Conservation (phyloP, 768 basidiomycete genomes). For the Auricularia heimuer region DNA sequence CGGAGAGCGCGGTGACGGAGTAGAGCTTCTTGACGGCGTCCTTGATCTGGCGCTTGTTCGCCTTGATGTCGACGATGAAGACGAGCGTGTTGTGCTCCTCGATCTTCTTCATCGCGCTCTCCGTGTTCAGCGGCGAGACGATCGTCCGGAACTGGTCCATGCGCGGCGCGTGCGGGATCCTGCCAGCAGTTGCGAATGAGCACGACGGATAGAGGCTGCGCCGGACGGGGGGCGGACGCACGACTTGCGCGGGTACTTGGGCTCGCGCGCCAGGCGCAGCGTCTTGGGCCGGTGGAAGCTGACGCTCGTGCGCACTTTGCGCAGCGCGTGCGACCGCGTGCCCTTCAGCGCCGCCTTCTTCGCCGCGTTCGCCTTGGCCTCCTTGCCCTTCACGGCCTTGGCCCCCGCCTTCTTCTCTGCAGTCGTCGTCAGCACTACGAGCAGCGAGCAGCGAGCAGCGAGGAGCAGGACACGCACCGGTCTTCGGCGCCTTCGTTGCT, state of each 20-base stretch:
- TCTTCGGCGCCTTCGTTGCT: slow-evolving; percentile 49
- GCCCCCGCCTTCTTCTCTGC: neutral
- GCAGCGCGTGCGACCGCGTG: slow-evolving; percentile 57
- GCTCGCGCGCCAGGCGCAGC: slow-evolving; percentile 68
- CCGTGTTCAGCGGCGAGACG: slow-evolving; percentile 88
- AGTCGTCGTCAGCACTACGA: neutral
- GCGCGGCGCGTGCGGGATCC: slow-evolving; percentile 77
- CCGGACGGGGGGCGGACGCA: neutral
- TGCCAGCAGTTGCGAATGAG: slow-evolving; percentile 35
- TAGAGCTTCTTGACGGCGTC: slow-evolving; percentile 99
- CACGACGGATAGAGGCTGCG: slow-evolving; percentile 58
- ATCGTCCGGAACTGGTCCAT: slow-evolving; percentile 98
- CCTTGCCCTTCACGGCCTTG: slow-evolving; percentile 3
- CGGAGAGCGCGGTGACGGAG: slow-evolving; percentile 89
- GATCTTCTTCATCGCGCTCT: slow-evolving; percentile 99
- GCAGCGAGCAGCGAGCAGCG: too few species aligned
- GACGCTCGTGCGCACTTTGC: slow-evolving; percentile 78
- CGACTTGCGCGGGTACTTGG: slow-evolving; percentile 21
- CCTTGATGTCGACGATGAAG: slow-evolving; percentile 89
- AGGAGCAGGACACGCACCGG: slow-evolving; percentile 38
- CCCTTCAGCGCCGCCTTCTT: slow-evolving; percentile 96
- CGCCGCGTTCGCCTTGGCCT: slow-evolving; percentile 77
- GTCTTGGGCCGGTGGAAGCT: slow-evolving; percentile 97
- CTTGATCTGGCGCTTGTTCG: slow-evolving; percentile 99
- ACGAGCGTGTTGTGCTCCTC: slow-evolving; percentile 99